Base-by-base conservation (phyloP, 2,329 filamentous ascomycete species). In the Plenodomus tracheiphilus region DNA sequence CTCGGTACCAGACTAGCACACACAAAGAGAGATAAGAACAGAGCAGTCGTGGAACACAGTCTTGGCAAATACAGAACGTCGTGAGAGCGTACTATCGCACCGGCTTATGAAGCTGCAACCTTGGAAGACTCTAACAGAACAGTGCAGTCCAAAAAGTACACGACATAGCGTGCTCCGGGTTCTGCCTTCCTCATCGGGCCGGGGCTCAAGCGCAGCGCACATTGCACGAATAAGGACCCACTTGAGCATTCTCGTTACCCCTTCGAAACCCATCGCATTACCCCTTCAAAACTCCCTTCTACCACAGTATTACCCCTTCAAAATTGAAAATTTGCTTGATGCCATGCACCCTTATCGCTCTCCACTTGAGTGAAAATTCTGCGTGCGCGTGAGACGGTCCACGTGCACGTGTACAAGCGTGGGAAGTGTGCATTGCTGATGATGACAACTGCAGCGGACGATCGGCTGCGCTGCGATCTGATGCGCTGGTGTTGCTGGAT, bases 311-410 rank as follows among this genome's bases (percentile, higher is more conserved):
- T 71, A 71, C 68, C 66, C 68, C 67, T 65, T 62, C 63, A 47
- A 69, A 71, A 71, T 44, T 70, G 59, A 69, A 69, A 68, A 68
- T 61, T 62, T 66, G 39, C 53, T 41, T 42, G 18, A 41, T 16
- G 30, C 42, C 35, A 47, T 32, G 17, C 15, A 34, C 22, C 16
- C 19, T 17, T 28, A 34, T 15, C 40, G 16, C 30, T 19, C 5
- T 21, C 25, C 19, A 34, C 25, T n/a, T 8, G 6, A n/a, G 25
- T 19, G 35, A 30, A 30, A 47, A 42, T 39, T 42, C 39, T 47
- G 34, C 36, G 35, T 34, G 39, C 37, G 13, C 17, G 17, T 39
- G 21, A 18, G 32, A 22, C 18, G 17, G 30, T n/a, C 13, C 35
- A 25, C 18, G 16, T n/a, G 16, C 35, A 25, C 18, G 16, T 20